Conservation (phyloP, 2,329 filamentous ascomycete species). For the Colletotrichum spaethianum region DNA sequence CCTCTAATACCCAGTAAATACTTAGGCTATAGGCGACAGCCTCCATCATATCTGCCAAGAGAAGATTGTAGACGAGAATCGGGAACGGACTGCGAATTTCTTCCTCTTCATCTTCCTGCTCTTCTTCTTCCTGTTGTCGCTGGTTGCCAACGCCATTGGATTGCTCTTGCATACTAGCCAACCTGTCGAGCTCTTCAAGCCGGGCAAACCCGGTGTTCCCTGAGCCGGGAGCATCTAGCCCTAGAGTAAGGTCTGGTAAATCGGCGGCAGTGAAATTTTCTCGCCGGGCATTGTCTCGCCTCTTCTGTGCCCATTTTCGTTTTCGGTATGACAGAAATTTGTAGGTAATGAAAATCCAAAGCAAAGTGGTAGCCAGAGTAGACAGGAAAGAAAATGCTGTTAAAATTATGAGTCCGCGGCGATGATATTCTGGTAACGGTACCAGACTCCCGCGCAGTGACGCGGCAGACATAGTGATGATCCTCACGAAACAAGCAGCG, state of each 20-base stretch:
- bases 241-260: constrained; percentile 21
- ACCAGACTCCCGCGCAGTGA: constrained; percentile 20
- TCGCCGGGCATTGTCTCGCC: not conserved
- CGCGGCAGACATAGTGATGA: constrained; percentile 26
- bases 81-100: constrained; percentile 67
- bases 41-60: constrained; percentile 72
- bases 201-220: constrained; percentile 12
- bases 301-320: not conserved
- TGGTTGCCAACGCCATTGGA: not conserved
- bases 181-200: constrained; percentile 21
- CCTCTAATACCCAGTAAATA: constrained; percentile 62
- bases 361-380: constrained; percentile 3
- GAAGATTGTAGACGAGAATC: constrained; percentile 71
- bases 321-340: constrained; percentile 20
- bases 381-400: constrained; percentile 27
- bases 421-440: constrained; percentile 27
- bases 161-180: constrained; percentile 12
- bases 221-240: constrained; percentile 11
- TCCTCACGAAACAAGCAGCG: not conserved
- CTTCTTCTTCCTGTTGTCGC: not conserved
- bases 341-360: constrained; percentile 32
- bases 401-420: constrained; percentile 21
- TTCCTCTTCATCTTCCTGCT: not conserved
- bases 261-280: not conserved
- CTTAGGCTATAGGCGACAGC: constrained; percentile 69